phyloP scores from a whole-genome alignment of 2,329 filamentous ascomycete genomes.

The Clarireedia paspali region DNA sequence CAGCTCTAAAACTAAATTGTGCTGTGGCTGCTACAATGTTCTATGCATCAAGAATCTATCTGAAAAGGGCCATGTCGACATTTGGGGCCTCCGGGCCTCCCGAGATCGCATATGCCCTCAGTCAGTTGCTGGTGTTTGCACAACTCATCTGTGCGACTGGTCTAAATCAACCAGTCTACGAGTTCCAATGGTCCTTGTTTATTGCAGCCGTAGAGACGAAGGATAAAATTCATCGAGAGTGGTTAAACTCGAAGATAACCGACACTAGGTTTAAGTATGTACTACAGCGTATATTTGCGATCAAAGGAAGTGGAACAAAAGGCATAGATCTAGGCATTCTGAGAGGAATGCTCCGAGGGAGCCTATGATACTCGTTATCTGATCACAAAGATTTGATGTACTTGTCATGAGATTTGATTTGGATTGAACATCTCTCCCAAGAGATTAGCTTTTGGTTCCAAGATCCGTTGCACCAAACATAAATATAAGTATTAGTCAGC shows the following conservation, averaged over 20 bases:
- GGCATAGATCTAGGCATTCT: background rate
- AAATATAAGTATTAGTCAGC: no score
- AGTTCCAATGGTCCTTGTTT: constrained; percentile 16
- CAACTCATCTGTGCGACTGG: constrained; percentile 3
- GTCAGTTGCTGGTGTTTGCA: constrained; percentile 5
- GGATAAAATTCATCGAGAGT: constrained; percentile 15
- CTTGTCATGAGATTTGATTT: no score
- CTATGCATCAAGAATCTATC: constrained; percentile 8
- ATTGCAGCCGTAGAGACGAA: constrained; percentile 14
- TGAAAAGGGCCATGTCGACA: background rate
- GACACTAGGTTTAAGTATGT: background rate
- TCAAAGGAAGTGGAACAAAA: background rate
- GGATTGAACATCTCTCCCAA: no score
- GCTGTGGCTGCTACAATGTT: constrained; percentile 11
- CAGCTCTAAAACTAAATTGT: constrained; percentile 13
- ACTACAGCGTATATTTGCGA: background rate
- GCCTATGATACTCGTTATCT: background rate
- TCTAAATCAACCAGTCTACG: constrained; percentile 8
- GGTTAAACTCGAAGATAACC: constrained; percentile 1
- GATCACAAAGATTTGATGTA: no score
- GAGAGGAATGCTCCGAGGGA: background rate
- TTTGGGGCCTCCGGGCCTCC: background rate
- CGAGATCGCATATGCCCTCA: background rate
- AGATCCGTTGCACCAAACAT: no score
- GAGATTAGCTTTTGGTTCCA: no score